These are phyloP conservation scores for Sarocladium oryzae DNA, from an alignment of 2,329 filamentous ascomycete genomes.

Conservation along the genomic window DNA sequence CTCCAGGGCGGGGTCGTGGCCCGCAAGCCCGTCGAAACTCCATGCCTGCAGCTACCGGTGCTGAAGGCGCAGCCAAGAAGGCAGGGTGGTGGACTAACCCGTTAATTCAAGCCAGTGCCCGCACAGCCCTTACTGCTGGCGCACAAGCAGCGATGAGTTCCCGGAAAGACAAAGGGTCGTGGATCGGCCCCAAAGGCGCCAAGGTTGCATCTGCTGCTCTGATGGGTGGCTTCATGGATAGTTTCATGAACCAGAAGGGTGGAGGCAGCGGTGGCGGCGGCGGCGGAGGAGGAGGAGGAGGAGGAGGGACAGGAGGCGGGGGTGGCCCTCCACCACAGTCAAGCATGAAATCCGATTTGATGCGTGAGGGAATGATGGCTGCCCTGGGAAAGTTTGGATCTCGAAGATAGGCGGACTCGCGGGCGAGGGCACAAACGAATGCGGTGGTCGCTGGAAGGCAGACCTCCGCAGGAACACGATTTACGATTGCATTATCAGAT, in stretches of 20 bases:
- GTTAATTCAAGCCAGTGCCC: slow-evolving; percentile 33
- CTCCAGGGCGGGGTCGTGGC: slow-evolving; percentile 10
- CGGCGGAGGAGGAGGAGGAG: neutral
- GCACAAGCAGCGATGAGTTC: slow-evolving; percentile 41
- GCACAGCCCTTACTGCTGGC: slow-evolving; percentile 40
- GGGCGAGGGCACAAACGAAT: neutral
- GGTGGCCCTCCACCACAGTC: neutral
- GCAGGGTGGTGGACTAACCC: slow-evolving; percentile 31
- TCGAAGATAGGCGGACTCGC: neutral
- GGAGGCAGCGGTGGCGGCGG: slow-evolving; percentile 13
- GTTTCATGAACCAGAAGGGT: slow-evolving; percentile 33
- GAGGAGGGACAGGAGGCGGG: too few species aligned
- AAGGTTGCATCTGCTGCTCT: slow-evolving; percentile 42
- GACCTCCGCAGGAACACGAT: neutral
- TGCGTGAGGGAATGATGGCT: slow-evolving; percentile 6
- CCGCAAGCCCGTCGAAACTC: slow-evolving; percentile 23
- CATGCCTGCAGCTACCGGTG: slow-evolving; percentile 22
- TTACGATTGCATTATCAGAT: neutral
- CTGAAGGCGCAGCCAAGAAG: slow-evolving; percentile 12
- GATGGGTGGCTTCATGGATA: slow-evolving; percentile 42
- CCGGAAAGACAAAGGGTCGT: slow-evolving; percentile 37
- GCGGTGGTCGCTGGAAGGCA: neutral
- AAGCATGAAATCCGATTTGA: slow-evolving; percentile 8
- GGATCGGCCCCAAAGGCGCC: slow-evolving; percentile 42
- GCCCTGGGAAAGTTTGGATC: neutral